Base-by-base conservation (phyloP, 176 grass and related monocot species). In the Juncus inflexus region DNA sequence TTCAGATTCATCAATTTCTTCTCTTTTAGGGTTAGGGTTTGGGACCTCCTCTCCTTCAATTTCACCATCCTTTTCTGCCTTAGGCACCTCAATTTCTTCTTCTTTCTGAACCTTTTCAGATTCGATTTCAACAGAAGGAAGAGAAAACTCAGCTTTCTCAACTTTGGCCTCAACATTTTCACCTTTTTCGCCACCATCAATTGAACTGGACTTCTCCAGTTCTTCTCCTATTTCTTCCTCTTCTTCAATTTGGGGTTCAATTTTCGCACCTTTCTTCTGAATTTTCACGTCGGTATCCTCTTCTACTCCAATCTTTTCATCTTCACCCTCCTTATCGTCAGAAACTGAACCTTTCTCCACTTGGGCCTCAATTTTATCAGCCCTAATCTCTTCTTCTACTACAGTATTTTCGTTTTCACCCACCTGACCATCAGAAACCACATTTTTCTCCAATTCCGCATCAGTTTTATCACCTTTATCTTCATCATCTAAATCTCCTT, bases 21-120 rank as follows among this genome's bases (percentile, higher is more conserved):
- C 45, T 11, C 53, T 56, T 0, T 78, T 61, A 16, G 9, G 39
- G 50, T 66, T 60, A 54, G 55, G 69, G 40, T n/a, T 81, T 76
- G 5, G 49, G 12, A 58, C 63, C 3, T 14, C 3, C 12, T 15
- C 56, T 62, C 41, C 74, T 35, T 52, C 51, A 3, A 0, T 15
- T 50, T 65, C 50, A 11, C 37, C 72, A 60, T 62, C 55, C 7
- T 58, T 71, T n/a, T 51, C 64, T 62, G 64, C 72, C 63, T 79
- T 35, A n/a, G 66, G 7, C 14, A 64, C 77, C 40, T 40, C 40
- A 61, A 79, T 75, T 35, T 60, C 57, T 37, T 37, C 9, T 67
- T 35, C 16, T 1, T 58, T 55, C 15, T 15, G 37, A 55, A 62
- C 50, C 67, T 58, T 79, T 54, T 74, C 51, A 0, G 10, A 15